Percentiles rank a stretch among this genome's conserved stretches.
These are phyloP conservation scores for Camellia granthamiana DNA, from an alignment of 148 eudicot species.

Conservation along the genomic window DNA sequence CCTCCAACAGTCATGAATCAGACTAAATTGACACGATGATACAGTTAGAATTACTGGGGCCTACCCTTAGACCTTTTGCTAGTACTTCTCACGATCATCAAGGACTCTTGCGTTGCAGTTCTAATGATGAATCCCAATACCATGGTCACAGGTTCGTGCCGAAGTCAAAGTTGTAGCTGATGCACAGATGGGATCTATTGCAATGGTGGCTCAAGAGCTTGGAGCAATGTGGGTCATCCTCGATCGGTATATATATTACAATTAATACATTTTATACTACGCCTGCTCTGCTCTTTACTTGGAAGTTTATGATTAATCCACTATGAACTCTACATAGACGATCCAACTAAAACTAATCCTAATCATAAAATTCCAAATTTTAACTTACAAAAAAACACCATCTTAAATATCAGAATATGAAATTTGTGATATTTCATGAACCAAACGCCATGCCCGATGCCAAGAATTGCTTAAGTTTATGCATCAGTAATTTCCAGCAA, in stretches of 20 bases:
- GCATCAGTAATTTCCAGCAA: too few relatives aligned
- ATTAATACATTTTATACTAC: neutral
- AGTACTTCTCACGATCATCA: neutral
- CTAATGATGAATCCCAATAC: neutral
- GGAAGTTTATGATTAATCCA: neutral
- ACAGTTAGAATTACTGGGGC: too few relatives aligned
- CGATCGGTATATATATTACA: constrained; percentile 11
- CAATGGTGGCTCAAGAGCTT: constrained; percentile 12
- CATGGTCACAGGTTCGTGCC: constrained; percentile 2
- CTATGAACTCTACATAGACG: too few relatives aligned
- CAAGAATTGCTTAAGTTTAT: too few relatives aligned
- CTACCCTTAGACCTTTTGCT: neutral
- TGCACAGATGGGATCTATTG: constrained; percentile 11
- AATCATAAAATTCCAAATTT: too few relatives aligned
- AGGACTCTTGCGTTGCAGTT: neutral
- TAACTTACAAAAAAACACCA: too few relatives aligned
- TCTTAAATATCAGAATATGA: too few relatives aligned
- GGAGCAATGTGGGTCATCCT: constrained; percentile 23
- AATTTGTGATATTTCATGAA: too few relatives aligned
- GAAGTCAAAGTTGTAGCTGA: constrained; percentile 19
- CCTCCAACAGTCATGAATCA: too few relatives aligned
- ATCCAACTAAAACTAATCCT: too few relatives aligned
- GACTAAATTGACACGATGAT: too few relatives aligned
- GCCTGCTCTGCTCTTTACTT: neutral
- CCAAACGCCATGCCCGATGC: too few relatives aligned